Conservation (phyloP, 768 basidiomycete species). For the Psilocybe sp. region DNA sequence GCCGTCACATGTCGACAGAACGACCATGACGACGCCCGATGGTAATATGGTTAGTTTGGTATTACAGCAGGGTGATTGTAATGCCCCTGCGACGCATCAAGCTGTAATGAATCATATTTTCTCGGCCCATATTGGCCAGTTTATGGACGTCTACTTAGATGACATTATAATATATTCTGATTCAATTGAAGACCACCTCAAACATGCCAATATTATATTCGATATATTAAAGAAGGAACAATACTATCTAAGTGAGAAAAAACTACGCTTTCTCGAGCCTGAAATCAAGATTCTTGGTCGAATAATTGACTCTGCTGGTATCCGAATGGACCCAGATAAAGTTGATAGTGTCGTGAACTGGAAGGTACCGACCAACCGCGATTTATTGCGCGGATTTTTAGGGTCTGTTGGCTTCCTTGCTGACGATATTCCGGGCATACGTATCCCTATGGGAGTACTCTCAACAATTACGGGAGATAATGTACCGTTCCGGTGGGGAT, state of each 20-base stretch:
- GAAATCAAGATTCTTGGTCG: constrained; percentile 25
- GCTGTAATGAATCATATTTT: constrained; percentile 39
- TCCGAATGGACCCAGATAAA: constrained; percentile 42
- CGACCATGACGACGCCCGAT: constrained; percentile 31
- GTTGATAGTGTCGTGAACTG: constrained; percentile 33
- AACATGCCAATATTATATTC: constrained; percentile 27
- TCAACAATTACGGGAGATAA: constrained; percentile 19
- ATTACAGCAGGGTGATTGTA: constrained; percentile 27
- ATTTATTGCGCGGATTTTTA: constrained; percentile 30
- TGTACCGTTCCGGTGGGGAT: constrained; percentile 23
- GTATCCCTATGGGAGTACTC: constrained; percentile 37
- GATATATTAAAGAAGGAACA: constrained; percentile 29
- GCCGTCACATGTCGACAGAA: constrained; percentile 19
- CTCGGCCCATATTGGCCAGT: constrained; percentile 27
- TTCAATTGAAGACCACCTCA: constrained; percentile 29
- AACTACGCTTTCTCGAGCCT: constrained; percentile 28
- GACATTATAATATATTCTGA: constrained; percentile 43
- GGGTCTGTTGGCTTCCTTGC: constrained; percentile 28
- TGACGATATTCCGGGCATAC: constrained; percentile 25
- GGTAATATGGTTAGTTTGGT: constrained; percentile 40
- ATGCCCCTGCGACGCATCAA: constrained; percentile 39
- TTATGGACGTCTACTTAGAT: constrained; percentile 37
- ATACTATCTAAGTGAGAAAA: constrained; percentile 32
- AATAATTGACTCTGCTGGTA: constrained; percentile 31
- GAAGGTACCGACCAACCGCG: constrained; percentile 30